These are phyloP conservation scores for Wallacemonas sp. DNA, from an alignment of 208 protist genomes.

Conservation along the genomic window DNA sequence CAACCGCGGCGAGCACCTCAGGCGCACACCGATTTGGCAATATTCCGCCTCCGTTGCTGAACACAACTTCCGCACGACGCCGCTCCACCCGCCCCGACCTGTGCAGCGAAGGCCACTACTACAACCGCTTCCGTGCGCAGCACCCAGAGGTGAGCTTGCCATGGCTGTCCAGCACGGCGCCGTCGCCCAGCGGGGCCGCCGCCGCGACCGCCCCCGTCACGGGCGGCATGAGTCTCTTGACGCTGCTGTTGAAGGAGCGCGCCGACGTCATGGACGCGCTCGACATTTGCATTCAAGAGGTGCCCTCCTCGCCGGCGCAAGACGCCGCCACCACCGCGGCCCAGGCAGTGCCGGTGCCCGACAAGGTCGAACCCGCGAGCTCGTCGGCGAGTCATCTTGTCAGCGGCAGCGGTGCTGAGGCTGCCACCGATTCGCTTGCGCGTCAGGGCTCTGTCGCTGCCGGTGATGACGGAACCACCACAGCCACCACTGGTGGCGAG, in stretches of 20 bases:
- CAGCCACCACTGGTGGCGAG: neutral
- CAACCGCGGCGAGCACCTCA: neutral
- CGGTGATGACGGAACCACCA: neutral
- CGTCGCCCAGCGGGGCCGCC: neutral
- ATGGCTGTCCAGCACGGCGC: neutral
- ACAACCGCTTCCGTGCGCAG: neutral
- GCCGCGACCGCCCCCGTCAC: no score
- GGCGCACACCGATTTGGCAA: neutral
- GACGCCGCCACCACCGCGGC: neutral
- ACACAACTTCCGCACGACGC: neutral
- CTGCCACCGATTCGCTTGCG: no score
- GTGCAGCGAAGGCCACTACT: neutral
- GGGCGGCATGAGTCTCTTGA: constrained; percentile 10
- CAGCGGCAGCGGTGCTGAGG: neutral
- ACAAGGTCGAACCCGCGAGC: neutral
- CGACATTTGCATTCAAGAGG: constrained; percentile 76
- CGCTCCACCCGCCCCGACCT: neutral
- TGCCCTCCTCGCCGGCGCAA: constrained; percentile 20
- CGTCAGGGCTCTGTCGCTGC: no score
- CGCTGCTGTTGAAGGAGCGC: constrained; percentile 36
- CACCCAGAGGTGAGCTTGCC: neutral
- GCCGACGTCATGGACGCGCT: constrained; percentile 75
- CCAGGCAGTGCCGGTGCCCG: neutral
- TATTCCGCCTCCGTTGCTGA: neutral
- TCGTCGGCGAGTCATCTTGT: neutral